phyloP scores from a whole-genome alignment of 1,284 basidiomycete species.

The Naganishia liquefaciens region DNA sequence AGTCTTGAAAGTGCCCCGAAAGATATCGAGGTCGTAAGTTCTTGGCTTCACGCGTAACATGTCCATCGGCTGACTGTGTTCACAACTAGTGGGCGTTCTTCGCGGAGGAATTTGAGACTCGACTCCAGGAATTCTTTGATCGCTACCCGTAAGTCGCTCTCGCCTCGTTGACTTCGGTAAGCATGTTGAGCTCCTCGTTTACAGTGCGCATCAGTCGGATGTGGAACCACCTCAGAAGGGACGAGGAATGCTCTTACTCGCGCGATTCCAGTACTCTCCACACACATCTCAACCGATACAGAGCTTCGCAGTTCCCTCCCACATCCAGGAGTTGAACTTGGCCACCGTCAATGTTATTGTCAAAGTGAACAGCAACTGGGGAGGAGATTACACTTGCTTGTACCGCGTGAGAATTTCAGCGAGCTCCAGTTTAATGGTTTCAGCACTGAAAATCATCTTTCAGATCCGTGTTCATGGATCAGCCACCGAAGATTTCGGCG shows the following conservation, averaged over 20 bases:
- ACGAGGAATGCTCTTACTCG: conserved; percentile 66
- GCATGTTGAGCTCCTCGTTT: not conserved
- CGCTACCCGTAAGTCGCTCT: conserved; percentile 12
- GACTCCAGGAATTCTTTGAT: conserved; percentile 18
- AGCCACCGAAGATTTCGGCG: conserved; percentile 19
- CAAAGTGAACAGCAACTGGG: conserved; percentile 81
- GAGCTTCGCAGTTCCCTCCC: conserved; percentile 75
- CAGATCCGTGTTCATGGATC: conserved; percentile 41
- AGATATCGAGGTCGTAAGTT: conserved; percentile 66
- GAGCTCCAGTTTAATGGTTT: not conserved
- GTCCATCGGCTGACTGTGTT: not conserved
- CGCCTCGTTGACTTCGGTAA: not conserved
- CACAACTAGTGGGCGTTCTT: conserved; percentile 25
- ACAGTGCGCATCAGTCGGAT: conserved; percentile 38
- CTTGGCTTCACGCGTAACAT: too few species aligned
- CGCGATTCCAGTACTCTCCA: conserved; percentile 77
- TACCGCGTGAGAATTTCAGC: conserved; percentile 66
- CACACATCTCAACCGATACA: conserved; percentile 70
- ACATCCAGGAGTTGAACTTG: conserved; percentile 67
- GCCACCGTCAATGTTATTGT: conserved; percentile 80
- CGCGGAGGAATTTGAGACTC: not conserved
- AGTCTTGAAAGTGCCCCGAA: conserved; percentile 68
- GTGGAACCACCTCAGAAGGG: conserved; percentile 60
- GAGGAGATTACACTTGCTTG: conserved; percentile 81
- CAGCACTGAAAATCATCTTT: not conserved